Percentiles rank a stretch among this genome's conserved stretches.
Evolutionary conservation across 306 rosid genomes (phyloP).

Genomic region (Benincasa hispida): DNA sequence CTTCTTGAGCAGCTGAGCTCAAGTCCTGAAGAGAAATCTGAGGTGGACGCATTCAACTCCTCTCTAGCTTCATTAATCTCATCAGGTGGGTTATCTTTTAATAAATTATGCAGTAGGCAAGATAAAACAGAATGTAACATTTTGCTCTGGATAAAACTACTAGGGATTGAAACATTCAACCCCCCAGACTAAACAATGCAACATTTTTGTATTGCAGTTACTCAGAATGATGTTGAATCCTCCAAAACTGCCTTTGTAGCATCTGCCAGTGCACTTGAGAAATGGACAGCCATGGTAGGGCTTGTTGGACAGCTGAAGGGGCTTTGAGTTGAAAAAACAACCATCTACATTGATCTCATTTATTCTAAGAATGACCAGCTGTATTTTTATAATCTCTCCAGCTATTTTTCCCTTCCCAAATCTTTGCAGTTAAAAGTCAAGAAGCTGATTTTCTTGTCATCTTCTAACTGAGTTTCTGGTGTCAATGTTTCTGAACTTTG

Average conservation of each 20-base stretch:
- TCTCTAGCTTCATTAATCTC: conserved; percentile 66
- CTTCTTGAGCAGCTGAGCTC: conserved; percentile 56
- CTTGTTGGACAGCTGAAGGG: conserved; percentile 68
- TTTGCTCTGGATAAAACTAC: not conserved
- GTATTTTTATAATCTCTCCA: not conserved
- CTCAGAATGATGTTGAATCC: conserved; percentile 58
- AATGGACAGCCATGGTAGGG: conserved; percentile 79
- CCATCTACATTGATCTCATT: not conserved
- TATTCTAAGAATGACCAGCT: not conserved
- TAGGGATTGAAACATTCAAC: not conserved
- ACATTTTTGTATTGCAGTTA: conserved; percentile 33
- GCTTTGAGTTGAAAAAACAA: conserved; percentile 25
- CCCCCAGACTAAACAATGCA: not conserved
- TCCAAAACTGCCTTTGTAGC: conserved; percentile 81
- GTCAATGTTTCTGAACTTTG: not conserved
- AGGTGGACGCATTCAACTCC: conserved; percentile 72
- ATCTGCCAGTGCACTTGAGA: conserved; percentile 75
- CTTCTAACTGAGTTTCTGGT: not conserved
- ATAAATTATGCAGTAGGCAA: not conserved
- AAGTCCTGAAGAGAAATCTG: conserved; percentile 68
- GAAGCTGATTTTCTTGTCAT: conserved; percentile 1
- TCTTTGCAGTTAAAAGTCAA: not conserved
- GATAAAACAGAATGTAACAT: not conserved
- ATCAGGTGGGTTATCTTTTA: conserved; percentile 41
- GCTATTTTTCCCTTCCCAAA: not conserved